These are phyloP conservation scores for Globisporangium cederbergense DNA, from an alignment of 352 stramenopile genomes.

Conservation along the genomic window DNA sequence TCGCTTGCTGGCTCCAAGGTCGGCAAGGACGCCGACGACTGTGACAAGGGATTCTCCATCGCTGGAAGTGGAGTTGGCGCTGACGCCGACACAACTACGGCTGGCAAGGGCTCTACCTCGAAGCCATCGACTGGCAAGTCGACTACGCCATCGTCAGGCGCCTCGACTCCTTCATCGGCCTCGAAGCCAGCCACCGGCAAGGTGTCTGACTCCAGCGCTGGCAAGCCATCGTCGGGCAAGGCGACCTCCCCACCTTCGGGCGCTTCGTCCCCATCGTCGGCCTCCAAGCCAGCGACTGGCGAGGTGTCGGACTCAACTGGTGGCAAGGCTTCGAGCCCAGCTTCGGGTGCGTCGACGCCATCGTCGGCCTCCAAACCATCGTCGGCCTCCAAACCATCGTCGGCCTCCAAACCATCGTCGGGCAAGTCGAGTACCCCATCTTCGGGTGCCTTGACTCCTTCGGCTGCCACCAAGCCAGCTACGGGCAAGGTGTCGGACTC, in stretches of 20 bases:
- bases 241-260: background rate
- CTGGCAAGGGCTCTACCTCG: slow-evolving; percentile 4
- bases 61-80: slow-evolving; percentile 13
- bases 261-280: slow-evolving; percentile 7
- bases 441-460: slow-evolving; percentile 2
- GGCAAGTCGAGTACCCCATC: slow-evolving; percentile 1
- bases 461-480: slow-evolving; percentile 7
- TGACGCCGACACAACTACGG: slow-evolving; percentile 11
- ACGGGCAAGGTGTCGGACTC: slow-evolving; percentile 11
- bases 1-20: slow-evolving; percentile 9
- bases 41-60: slow-evolving; percentile 15
- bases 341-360: slow-evolving; percentile 1
- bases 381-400: background rate
- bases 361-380: background rate
- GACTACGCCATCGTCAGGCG: slow-evolving; percentile 1
- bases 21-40: slow-evolving; percentile 13
- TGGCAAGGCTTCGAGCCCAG: slow-evolving; percentile 5
- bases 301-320: slow-evolving; percentile 8
- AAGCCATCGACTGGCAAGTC: background rate
- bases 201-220: background rate
- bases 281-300: slow-evolving; percentile 9
- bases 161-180: background rate
- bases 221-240: background rate
- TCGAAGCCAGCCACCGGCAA: background rate
- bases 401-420: slow-evolving; percentile 1